Base-by-base conservation (phyloP, 1,284 basidiomycete species). In the Gymnopus androsaceus region DNA sequence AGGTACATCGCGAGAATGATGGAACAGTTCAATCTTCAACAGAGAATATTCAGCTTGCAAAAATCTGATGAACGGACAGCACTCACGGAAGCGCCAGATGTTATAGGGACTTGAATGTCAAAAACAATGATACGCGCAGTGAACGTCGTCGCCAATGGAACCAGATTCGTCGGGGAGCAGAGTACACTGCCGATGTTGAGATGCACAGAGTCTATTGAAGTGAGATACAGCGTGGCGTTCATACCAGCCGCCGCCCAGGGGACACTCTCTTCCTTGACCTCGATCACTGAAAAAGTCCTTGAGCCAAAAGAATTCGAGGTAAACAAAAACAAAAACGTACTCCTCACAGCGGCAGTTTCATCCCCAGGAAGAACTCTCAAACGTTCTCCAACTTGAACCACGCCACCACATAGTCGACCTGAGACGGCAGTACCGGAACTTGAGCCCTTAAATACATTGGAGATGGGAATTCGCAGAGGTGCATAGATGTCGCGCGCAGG, bases 391-490 rank as follows among this genome's bases (percentile, higher is more conserved):
- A 95, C 89, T 72, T 98, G 95, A 1, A 98, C 81, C 25, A 98
- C 77, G 11, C 96, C 96, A 42, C 87, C 86, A 57, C 89, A 90
- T 31, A 99, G 75, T 33, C 95, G 79, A n/a, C 96, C 97, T 23
- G 89, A 84, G 0, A 97, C 86, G 1, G 88, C 92, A 1, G 87
- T 83, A 15, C 92, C 92, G 3, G 91, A 87, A 6, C 88, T 84
- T 65, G 90, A 85, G 23, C 92, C 92, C 70, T 89, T 94, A 81
- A 97, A 99, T 2, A 98, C 93, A 69, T 99, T 99, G 12, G 94
- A 91, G 19, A 99, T 83, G 0, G 96, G 96, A 55, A 98, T 80
- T 21, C 97, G 84, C 34, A 98, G 71, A 0, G 95, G 88, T 0
- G 85, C 80, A 6, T 82, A 80, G 56, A 95, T 84, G 51, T 92